phyloP scores from a whole-genome alignment of 371 early-diverging fungal genomes.

The Mortierella sp. region DNA sequence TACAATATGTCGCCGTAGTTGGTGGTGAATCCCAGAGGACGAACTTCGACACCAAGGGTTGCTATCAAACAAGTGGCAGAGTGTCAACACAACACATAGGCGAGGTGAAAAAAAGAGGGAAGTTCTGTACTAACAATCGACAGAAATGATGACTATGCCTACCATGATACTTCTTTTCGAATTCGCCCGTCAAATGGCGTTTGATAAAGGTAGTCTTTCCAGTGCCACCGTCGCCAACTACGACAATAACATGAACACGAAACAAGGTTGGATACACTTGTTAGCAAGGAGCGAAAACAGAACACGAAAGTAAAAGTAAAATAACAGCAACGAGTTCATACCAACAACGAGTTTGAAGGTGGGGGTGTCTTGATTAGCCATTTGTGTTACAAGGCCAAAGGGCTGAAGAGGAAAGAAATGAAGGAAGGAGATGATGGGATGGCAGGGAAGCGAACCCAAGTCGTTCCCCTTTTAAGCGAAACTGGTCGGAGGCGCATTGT shows the following conservation, averaged over 20 bases:
- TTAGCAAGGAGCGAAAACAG: neutral
- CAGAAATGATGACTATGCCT: slow-evolving; percentile 13
- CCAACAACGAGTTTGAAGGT: neutral
- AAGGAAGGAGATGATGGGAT: neutral
- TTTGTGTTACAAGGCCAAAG: neutral
- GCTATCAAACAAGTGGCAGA: slow-evolving; percentile 79
- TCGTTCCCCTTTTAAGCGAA: neutral
- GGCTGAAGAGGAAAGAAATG: neutral
- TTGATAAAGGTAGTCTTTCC: slow-evolving; percentile 99
- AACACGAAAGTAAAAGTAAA: too few species aligned
- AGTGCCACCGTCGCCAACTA: slow-evolving; percentile 99
- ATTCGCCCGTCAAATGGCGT: slow-evolving; percentile 99
- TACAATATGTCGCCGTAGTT: slow-evolving; percentile 97
- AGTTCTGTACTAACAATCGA: neutral
- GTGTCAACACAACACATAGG: neutral
- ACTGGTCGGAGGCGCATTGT: neutral
- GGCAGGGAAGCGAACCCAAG: neutral
- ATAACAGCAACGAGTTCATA: too few species aligned
- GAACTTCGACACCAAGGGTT: slow-evolving; percentile 99
- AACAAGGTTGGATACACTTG: neutral
- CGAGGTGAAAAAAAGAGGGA: neutral
- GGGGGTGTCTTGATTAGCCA: neutral
- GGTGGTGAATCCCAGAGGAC: slow-evolving; percentile 97
- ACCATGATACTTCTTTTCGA: slow-evolving; percentile 99
- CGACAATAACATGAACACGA: neutral